A percentile compares a stretch with the other conserved stretches of the same genome.
These are phyloP conservation scores for Cladosporium sphaerospermum DNA, from an alignment of 2,329 filamentous ascomycete species.

Conservation along the genomic window DNA sequence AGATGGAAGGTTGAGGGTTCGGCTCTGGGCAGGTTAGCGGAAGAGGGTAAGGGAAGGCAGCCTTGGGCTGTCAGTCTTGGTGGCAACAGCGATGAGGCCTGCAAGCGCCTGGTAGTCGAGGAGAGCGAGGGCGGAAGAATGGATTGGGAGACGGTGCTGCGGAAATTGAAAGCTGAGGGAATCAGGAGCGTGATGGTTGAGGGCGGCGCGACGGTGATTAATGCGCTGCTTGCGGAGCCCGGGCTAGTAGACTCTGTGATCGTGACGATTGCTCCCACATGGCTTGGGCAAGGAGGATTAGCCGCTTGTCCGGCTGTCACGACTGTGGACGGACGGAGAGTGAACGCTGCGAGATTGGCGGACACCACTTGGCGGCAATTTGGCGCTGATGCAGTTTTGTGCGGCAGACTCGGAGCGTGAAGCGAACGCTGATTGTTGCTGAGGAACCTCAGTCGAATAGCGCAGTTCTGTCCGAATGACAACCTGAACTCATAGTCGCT, in stretches of 20 bases:
- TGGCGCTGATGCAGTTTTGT: slow-evolving; percentile 77
- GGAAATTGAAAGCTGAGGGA: slow-evolving; percentile 51
- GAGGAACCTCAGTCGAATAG: too few relatives aligned
- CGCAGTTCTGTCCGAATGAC: too few relatives aligned
- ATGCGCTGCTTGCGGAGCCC: slow-evolving; percentile 61
- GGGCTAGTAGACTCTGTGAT: slow-evolving; percentile 69
- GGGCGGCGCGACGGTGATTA: slow-evolving; percentile 77
- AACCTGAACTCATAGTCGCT: too few relatives aligned
- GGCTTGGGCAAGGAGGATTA: slow-evolving; percentile 79
- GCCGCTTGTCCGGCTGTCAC: slow-evolving; percentile 64
- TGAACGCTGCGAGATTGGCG: slow-evolving; percentile 58
- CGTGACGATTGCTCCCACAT: slow-evolving; percentile 82
- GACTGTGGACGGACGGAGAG: slow-evolving; percentile 40
- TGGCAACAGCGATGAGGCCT: slow-evolving; percentile 31
- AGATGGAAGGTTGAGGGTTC: slow-evolving; percentile 59
- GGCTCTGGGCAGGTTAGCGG: slow-evolving; percentile 61
- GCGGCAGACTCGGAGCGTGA: slow-evolving; percentile 43
- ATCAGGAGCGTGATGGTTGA: slow-evolving; percentile 85
- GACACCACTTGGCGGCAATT: slow-evolving; percentile 69
- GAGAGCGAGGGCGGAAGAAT: slow-evolving; percentile 24
- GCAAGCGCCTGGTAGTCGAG: background rate
- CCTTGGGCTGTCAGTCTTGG: slow-evolving; percentile 61
- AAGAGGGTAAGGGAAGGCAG: slow-evolving; percentile 60
- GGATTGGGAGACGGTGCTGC: slow-evolving; percentile 60
- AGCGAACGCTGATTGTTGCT: too few relatives aligned